Percentiles rank a stretch among this genome's conserved stretches.
These are phyloP conservation scores for Zygosaccharomyces rouxii DNA, from an alignment of 805 yeast genomes.

Conservation along the genomic window DNA sequence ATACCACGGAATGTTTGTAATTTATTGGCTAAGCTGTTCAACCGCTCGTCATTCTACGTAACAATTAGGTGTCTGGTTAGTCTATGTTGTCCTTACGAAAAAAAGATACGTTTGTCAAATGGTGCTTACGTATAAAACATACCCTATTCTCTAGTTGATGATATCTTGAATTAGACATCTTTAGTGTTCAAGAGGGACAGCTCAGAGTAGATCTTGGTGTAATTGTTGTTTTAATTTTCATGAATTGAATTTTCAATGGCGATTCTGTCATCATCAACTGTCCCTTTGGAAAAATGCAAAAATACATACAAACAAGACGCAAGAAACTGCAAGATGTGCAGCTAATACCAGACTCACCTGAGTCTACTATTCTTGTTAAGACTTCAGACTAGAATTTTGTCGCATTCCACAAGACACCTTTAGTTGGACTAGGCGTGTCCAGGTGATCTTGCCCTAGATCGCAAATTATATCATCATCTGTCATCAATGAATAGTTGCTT, in stretches of 20 bases:
- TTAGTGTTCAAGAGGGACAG: neutral
- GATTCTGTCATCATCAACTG: constrained; percentile 36
- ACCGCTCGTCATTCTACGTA: constrained; percentile 54
- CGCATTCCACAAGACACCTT: constrained; percentile 38
- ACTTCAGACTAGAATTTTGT: constrained; percentile 31
- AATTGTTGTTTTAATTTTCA: constrained; percentile 33
- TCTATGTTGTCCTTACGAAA: neutral
- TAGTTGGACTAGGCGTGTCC: constrained; percentile 47
- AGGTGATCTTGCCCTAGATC: constrained; percentile 41
- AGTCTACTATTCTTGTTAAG: constrained; percentile 8
- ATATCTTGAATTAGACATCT: constrained; percentile 34
- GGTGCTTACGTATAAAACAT: constrained; percentile 9
- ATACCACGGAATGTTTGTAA: constrained; percentile 59
- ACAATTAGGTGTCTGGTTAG: neutral
- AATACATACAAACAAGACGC: neutral
- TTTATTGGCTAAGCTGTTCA: constrained; percentile 61
- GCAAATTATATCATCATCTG: constrained; percentile 53
- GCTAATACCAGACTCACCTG: constrained; percentile 17
- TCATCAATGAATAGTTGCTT: neutral
- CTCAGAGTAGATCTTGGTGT: constrained; percentile 45
- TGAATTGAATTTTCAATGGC: constrained; percentile 30
- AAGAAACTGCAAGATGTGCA: constrained; percentile 7
- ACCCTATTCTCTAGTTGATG: constrained; percentile 31
- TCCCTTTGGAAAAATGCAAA: neutral
- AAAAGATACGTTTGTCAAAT: neutral